Evolutionary conservation across 2,329 filamentous ascomycete species (phyloP).

Genomic region (Diaporthe destruens): DNA sequence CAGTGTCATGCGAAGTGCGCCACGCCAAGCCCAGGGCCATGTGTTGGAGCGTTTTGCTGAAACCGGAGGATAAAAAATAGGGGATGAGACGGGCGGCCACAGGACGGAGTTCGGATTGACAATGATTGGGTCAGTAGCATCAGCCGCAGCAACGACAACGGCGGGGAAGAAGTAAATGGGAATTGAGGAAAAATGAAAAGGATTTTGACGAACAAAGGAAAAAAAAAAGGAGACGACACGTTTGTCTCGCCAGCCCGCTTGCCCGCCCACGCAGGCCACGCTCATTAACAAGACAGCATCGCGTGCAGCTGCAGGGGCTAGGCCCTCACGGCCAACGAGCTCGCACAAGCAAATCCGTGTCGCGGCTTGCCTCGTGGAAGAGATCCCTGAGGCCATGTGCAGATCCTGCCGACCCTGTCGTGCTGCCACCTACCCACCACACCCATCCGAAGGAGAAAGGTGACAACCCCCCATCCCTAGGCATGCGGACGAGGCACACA

Average conservation of each 20-base stretch:
- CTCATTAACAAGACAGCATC: slow-evolving; percentile 2
- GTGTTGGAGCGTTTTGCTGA: slow-evolving; percentile 34
- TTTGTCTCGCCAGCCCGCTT: not conserved
- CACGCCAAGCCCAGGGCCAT: slow-evolving; percentile 34
- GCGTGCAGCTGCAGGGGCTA: slow-evolving; percentile 31
- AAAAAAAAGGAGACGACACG: not conserved
- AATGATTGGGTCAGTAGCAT: slow-evolving; percentile 4
- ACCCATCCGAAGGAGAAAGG: slow-evolving; percentile 18
- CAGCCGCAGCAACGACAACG: not conserved
- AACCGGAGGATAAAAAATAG: slow-evolving; percentile 22
- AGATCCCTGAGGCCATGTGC: slow-evolving; percentile 56
- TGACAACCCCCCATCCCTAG: not conserved
- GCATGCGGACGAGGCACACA: not conserved
- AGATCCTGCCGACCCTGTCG: slow-evolving; percentile 52
- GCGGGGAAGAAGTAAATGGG: not conserved
- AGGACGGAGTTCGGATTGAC: slow-evolving; percentile 17
- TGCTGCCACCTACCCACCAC: slow-evolving; percentile 45
- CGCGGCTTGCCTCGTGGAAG: slow-evolving; percentile 38
- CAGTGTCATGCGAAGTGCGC: slow-evolving; percentile 33
- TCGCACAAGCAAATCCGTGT: slow-evolving; percentile 27
- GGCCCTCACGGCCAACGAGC: slow-evolving; percentile 29
- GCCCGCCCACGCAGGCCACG: not conserved
- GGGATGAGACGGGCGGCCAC: slow-evolving; percentile 23
- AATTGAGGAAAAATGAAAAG: not conserved
- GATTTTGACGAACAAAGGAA: not conserved